phyloP scores from a whole-genome alignment of 2,329 filamentous ascomycete genomes.

The Tolypocladium cylindrosporum region DNA sequence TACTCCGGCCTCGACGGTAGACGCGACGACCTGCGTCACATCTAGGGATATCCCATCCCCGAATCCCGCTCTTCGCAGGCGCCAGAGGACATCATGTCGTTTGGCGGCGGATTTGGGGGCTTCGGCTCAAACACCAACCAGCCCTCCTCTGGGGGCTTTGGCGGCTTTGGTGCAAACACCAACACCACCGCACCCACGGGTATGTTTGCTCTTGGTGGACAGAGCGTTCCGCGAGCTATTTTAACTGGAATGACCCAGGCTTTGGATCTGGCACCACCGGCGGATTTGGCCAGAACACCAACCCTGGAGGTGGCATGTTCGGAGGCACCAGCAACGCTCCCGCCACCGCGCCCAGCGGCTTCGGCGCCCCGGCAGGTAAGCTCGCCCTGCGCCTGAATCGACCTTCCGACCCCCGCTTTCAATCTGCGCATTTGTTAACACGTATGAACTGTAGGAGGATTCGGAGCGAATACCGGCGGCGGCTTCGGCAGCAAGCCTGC shows the following conservation, averaged over 20 bases:
- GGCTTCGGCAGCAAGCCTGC: constrained; percentile 38
- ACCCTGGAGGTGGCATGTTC: constrained; percentile 31
- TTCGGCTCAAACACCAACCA: constrained; percentile 46
- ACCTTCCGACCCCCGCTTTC: not conserved
- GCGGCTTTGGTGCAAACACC: constrained; percentile 42
- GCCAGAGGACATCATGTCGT: constrained; percentile 37
- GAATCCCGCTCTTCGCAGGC: constrained; percentile 2
- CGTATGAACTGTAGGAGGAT: constrained; percentile 19
- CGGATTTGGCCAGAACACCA: constrained; percentile 33
- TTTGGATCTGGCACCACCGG: constrained; percentile 23
- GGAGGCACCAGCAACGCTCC: constrained; percentile 23
- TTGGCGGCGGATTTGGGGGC: constrained; percentile 42
- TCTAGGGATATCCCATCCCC: not conserved
- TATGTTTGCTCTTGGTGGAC: constrained; percentile 29
- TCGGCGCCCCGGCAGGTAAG: constrained; percentile 25
- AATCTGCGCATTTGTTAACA: constrained; percentile 2
- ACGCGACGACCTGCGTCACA: not conserved
- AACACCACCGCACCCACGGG: constrained; percentile 34
- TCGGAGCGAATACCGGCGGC: constrained; percentile 23
- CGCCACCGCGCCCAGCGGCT: constrained; percentile 14
- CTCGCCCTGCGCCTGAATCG: not conserved
- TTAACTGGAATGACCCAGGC: constrained; percentile 15
- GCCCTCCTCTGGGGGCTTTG: constrained; percentile 34
- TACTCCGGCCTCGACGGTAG: not conserved
- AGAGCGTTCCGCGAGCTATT: constrained; percentile 9